Base-by-base conservation (phyloP, 306 rosid species). In the Rosa persica region DNA sequence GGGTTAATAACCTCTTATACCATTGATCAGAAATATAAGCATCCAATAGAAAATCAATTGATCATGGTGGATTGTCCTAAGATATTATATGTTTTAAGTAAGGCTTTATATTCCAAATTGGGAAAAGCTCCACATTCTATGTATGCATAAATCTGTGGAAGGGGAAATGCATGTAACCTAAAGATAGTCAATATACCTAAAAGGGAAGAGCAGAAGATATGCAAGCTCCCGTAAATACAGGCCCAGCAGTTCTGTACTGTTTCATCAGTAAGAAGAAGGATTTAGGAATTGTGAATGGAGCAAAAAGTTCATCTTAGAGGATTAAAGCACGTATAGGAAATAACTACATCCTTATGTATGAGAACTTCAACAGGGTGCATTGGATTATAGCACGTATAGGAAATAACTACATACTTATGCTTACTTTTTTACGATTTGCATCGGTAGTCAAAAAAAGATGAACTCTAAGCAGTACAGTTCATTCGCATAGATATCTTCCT, bases 161-260 rank as follows among this genome's bases (percentile, higher is more conserved):
- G 43, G 13, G 3, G 39, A 67, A 5, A 38, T 67, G 48, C 71
- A 39, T 39, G 48, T 38, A 34, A 30, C 70, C 46, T 17, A 6
- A 36, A 6, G 75, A 84, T 77, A 81, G 51, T 79, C 57, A 51
- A 60, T 30, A 49, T 86, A 90, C 98, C 93, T 90, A 89, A 30
- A 85, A 86, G 64, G 93, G 92, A 81, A 92, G 83, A 67, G 84
- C 72, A 83, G 85, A 83, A 72, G 94, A 90, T 75, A 92, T 81
- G 90, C 94, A 88, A 23, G 97, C 87, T 81, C 94, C 98, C 39
- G 97, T 91, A 89, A 94, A 94, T 84, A 94, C 85, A 67, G 96
- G 97, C 71, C 98, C 94, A 42, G 67, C 80, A 78, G 91, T 86
- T 83, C 78, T 89, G 79, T 80, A 81, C 98, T 94, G 93, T 75